A percentile compares a stretch with the other conserved stretches of the same genome.
These are phyloP conservation scores for Triticum turgidum DNA, from an alignment of 176 grass and related monocot genomes.

Conservation along the genomic window DNA sequence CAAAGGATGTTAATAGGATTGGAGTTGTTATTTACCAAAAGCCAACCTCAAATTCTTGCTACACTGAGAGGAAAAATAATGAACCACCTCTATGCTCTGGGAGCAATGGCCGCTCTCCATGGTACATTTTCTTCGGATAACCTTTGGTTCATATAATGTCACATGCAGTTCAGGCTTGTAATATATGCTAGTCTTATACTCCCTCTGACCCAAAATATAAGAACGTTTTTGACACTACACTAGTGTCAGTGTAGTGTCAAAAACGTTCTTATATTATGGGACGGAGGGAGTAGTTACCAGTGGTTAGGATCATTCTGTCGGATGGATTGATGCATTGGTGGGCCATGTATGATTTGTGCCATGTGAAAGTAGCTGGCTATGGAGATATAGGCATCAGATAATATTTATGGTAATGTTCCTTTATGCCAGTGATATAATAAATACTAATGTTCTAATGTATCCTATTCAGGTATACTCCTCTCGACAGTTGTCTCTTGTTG, in stretches of 20 bases:
- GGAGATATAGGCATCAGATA: background rate
- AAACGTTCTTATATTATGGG: too few species aligned
- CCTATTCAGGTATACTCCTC: constrained; percentile 63
- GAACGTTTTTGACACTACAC: too few species aligned
- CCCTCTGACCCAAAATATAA: too few species aligned
- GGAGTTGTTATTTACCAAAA: constrained; percentile 98
- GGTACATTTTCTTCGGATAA: constrained; percentile 46
- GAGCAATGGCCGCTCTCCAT: constrained; percentile 49
- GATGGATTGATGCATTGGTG: background rate
- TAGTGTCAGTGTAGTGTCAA: too few species aligned
- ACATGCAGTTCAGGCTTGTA: background rate
- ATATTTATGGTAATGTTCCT: constrained; percentile 13
- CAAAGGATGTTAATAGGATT: constrained; percentile 58
- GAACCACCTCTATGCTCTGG: constrained; percentile 53
- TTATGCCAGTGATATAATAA: background rate
- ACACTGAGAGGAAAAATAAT: constrained; percentile 47
- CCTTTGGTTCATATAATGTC: constrained; percentile 13
- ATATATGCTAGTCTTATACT: constrained; percentile 1
- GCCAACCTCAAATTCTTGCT: constrained; percentile 69
- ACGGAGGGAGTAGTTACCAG: background rate
- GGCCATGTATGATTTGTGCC: background rate
- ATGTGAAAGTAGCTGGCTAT: constrained; percentile 8
- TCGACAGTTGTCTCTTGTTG: constrained; percentile 63
- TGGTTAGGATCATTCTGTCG: constrained; percentile 15
- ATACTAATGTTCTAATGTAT: constrained; percentile 28